phyloP scores from a whole-genome alignment of 768 basidiomycete genomes.

The Coprinopsis sp. region DNA sequence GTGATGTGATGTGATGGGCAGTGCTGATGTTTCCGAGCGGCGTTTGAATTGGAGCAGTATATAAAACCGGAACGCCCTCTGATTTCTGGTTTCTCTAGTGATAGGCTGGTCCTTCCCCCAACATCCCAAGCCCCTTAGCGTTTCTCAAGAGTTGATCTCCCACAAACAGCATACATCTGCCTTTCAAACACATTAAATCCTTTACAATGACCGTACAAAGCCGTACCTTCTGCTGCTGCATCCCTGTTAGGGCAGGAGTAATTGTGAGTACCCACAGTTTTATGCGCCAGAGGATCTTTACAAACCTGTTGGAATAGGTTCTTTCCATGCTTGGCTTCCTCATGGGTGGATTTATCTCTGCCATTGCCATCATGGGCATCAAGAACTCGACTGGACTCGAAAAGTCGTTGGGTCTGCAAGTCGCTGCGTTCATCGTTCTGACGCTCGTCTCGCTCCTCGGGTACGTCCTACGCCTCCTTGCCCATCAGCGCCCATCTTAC shows the following conservation, averaged over 20 bases:
- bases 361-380: slow-evolving; percentile 33
- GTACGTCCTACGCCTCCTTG: slow-evolving; percentile 21
- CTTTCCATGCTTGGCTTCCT: slow-evolving; percentile 41
- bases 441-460: slow-evolving; percentile 42
- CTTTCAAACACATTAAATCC: slow-evolving; percentile 12
- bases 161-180: slow-evolving; percentile 13
- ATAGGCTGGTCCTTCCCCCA: slow-evolving; percentile 46
- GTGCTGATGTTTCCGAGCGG: slow-evolving; percentile 7
- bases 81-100: slow-evolving; percentile 12
- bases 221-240: slow-evolving; percentile 48
- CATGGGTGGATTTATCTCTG: slow-evolving; percentile 37
- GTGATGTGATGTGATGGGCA: not conserved
- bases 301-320: slow-evolving; percentile 22
- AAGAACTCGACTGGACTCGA: slow-evolving; percentile 31
- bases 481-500: not conserved
- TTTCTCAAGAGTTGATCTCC: slow-evolving; percentile 27
- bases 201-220: slow-evolving; percentile 20
- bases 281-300: not conserved
- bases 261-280: slow-evolving; percentile 28
- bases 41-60: slow-evolving; percentile 18
- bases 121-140: slow-evolving; percentile 13
- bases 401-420: slow-evolving; percentile 36
- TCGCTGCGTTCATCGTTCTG: slow-evolving; percentile 37
- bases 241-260: slow-evolving; percentile 45
- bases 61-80: slow-evolving; percentile 29